Conservation (phyloP, 257 asterid species). For the Solanum peruvianum region DNA sequence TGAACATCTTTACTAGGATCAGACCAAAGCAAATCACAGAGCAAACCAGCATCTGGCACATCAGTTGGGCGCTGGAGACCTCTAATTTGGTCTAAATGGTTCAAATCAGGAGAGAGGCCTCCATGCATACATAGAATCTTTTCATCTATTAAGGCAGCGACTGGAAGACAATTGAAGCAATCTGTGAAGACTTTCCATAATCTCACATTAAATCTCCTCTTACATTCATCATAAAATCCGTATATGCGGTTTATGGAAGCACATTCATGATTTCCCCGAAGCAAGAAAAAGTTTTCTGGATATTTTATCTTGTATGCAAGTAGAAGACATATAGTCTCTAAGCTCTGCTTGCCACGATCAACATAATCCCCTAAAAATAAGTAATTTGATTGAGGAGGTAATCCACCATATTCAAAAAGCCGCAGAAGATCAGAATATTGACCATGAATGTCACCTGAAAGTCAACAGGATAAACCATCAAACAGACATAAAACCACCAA, state of each 20-base stretch:
- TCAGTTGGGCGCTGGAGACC: slow-evolving; percentile 21
- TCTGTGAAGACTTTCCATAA: slow-evolving; percentile 24
- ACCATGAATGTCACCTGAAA: slow-evolving; percentile 28
- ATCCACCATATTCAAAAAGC: slow-evolving; percentile 25
- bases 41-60: slow-evolving; percentile 26
- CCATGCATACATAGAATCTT: slow-evolving; percentile 31
- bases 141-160: slow-evolving; percentile 28
- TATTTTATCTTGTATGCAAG: slow-evolving; percentile 27
- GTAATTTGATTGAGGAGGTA: slow-evolving; percentile 22
- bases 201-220: slow-evolving; percentile 19
- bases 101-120: slow-evolving; percentile 26
- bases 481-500: not conserved
- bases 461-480: not conserved
- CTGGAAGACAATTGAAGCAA: slow-evolving; percentile 20
- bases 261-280: slow-evolving; percentile 27
- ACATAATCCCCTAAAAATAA: slow-evolving; percentile 28
- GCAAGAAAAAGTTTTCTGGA: slow-evolving; percentile 22
- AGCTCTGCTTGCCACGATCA: slow-evolving; percentile 31
- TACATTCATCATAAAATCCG: slow-evolving; percentile 29
- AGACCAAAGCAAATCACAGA: slow-evolving; percentile 31
- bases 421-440: slow-evolving; percentile 28
- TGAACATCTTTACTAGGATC: slow-evolving; percentile 28
- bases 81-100: slow-evolving; percentile 22
- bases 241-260: slow-evolving; percentile 28
- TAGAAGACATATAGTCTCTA: slow-evolving; percentile 26